A percentile compares a stretch with the other conserved stretches of the same genome.
phyloP scores from a whole-genome alignment of 768 basidiomycete species.

The Omphalotus guepiniiformis region DNA sequence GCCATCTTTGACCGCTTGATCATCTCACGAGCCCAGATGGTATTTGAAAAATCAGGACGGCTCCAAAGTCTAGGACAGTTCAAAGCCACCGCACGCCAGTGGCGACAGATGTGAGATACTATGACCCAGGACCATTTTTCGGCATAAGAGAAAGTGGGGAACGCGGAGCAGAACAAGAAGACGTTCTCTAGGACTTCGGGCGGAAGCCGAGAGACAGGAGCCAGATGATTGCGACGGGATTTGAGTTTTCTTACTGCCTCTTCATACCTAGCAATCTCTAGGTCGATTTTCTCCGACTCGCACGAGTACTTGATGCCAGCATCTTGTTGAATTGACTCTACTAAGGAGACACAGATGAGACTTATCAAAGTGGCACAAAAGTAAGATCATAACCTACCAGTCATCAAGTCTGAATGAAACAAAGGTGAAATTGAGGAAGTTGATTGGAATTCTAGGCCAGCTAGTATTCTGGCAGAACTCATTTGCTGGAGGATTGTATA shows the following conservation, averaged over 20 bases:
- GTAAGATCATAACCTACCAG: conserved; percentile 2
- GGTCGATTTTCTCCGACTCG: conserved; percentile 28
- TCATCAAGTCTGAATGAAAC: conserved; percentile 12
- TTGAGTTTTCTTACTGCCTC: conserved; percentile 30
- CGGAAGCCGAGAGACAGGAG: conserved; percentile 36
- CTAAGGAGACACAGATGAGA: not conserved
- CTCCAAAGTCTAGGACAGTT: conserved; percentile 39
- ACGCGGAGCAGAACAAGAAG: conserved; percentile 28
- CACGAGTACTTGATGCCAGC: too few species aligned
- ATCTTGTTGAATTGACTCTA: not conserved
- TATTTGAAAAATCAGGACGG: conserved; percentile 26
- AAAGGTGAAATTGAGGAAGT: not conserved
- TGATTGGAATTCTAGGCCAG: conserved; percentile 24
- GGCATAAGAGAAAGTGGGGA: conserved; percentile 33
- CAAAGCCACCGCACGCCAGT: conserved; percentile 42
- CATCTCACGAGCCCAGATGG: conserved; percentile 38
- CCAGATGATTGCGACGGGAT: conserved; percentile 31
- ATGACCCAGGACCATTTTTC: conserved; percentile 31
- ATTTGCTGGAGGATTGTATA: not conserved
- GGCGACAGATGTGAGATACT: conserved; percentile 35
- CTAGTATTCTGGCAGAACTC: conserved; percentile 18
- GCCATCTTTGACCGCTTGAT: conserved; percentile 40
- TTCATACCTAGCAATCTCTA: conserved; percentile 29
- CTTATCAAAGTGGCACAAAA: not conserved
- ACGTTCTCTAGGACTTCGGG: conserved; percentile 38